phyloP scores from a whole-genome alignment of 805 yeast species.

The Candida qinlingensis region DNA sequence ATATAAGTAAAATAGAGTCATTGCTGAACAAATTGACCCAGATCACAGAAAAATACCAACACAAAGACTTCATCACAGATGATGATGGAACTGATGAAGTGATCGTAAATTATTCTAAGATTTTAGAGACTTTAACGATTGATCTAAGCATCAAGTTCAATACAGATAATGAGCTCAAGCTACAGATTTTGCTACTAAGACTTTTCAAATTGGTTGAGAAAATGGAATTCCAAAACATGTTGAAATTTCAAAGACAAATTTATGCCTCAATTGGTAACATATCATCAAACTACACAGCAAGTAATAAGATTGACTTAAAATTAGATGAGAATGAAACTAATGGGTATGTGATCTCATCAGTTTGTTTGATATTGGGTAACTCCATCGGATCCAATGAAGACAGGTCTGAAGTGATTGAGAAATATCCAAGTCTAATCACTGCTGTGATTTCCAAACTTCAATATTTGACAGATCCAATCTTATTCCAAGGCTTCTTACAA shows the following conservation, averaged over 20 bases:
- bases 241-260: constrained; percentile 18
- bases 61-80: constrained; percentile 13
- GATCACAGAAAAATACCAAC: not conserved
- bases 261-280: constrained; percentile 24
- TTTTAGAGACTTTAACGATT: constrained; percentile 18
- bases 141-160: constrained; percentile 14
- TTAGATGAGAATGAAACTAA: constrained; percentile 8
- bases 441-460: constrained; percentile 13
- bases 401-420: constrained; percentile 11
- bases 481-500: constrained; percentile 24
- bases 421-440: constrained; percentile 13
- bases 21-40: constrained; percentile 6
- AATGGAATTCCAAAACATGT: constrained; percentile 17
- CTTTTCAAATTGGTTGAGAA: constrained; percentile 6
- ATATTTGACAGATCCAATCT: constrained; percentile 20
- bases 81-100: constrained; percentile 23
- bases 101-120: constrained; percentile 10
- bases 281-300: constrained; percentile 20
- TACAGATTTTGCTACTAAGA: constrained; percentile 9
- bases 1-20: constrained; percentile 8
- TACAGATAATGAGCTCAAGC: constrained; percentile 3
- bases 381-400: constrained; percentile 17
- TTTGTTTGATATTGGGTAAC: constrained; percentile 21
- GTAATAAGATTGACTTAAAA: constrained; percentile 9
- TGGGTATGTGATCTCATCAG: constrained; percentile 20